Evolutionary conservation across 2,329 filamentous ascomycete genomes (phyloP).

Genomic region (Neopestalotiopsis rosae): DNA sequence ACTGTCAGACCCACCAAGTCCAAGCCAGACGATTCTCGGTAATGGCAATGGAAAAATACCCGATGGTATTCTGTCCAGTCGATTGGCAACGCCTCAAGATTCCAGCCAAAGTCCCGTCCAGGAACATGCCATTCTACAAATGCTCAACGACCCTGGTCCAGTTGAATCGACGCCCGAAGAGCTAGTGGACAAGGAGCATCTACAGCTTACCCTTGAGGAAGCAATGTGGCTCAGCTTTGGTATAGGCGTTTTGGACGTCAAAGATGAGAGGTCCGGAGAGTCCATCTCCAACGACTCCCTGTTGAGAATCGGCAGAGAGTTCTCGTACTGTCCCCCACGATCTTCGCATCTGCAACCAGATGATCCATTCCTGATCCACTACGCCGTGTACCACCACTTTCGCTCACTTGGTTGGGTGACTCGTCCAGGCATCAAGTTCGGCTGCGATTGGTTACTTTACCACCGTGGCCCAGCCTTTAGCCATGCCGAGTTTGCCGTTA

Average conservation of each 20-base stretch:
- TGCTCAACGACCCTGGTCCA: background rate
- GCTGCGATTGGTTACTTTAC: constrained; percentile 93
- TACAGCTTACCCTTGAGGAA: constrained; percentile 91
- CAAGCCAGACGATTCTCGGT: constrained; percentile 36
- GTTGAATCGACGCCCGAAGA: constrained; percentile 20
- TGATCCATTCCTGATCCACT: constrained; percentile 84
- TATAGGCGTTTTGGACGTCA: constrained; percentile 74
- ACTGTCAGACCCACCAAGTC: constrained; percentile 56
- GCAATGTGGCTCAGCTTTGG: constrained; percentile 88
- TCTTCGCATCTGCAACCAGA: constrained; percentile 65
- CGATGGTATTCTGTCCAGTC: constrained; percentile 24
- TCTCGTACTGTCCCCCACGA: constrained; percentile 72
- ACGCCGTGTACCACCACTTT: constrained; percentile 94
- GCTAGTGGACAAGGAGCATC: constrained; percentile 72
- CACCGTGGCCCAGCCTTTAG: constrained; percentile 91
- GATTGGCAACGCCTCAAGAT: constrained; percentile 21
- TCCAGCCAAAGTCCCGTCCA: background rate
- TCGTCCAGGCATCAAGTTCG: constrained; percentile 91
- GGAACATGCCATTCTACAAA: background rate
- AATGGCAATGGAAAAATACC: constrained; percentile 29
- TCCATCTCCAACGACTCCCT: constrained; percentile 61
- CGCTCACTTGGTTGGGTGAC: constrained; percentile 95
- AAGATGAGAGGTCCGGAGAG: constrained; percentile 50
- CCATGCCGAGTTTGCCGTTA: constrained; percentile 90
- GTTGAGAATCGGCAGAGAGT: constrained; percentile 69